Conservation (phyloP, 176 grass and related monocot genomes). For the Saccharum officinarum region DNA sequence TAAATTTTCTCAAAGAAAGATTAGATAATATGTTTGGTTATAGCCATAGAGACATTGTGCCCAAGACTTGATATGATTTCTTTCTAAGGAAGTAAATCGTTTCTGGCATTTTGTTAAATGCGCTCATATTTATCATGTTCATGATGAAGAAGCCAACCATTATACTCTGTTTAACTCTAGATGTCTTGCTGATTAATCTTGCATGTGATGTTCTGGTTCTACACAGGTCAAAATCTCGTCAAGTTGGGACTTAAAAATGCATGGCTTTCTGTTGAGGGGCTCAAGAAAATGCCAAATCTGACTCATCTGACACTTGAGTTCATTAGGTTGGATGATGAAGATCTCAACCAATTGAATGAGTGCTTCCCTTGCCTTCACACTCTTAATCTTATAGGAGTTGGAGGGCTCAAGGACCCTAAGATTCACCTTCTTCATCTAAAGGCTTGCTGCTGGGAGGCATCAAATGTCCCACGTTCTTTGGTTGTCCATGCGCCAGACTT, state of each 20-base stretch:
- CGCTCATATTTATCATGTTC: background rate
- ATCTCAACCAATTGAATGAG: slow-evolving; percentile 66
- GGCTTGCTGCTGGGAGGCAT: slow-evolving; percentile 60
- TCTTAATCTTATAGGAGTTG: slow-evolving; percentile 70
- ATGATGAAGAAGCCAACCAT: background rate
- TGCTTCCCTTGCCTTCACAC: slow-evolving; percentile 77
- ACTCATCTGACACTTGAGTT: slow-evolving; percentile 62
- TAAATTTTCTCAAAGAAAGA: background rate
- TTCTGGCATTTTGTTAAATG: background rate
- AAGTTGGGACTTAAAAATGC: slow-evolving; percentile 67
- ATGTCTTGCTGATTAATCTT: background rate
- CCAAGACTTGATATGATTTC: background rate
- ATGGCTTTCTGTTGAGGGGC: slow-evolving; percentile 70
- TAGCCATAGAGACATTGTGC: background rate
- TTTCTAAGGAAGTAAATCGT: background rate
- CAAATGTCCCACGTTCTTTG: slow-evolving; percentile 51
- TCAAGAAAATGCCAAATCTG: slow-evolving; percentile 64
- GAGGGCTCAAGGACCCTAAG: slow-evolving; percentile 65
- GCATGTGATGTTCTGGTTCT: slow-evolving; percentile 13
- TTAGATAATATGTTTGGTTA: background rate
- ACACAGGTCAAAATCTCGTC: slow-evolving; percentile 56
- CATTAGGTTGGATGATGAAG: slow-evolving; percentile 72
- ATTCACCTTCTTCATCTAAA: slow-evolving; percentile 65
- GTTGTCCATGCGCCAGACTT: slow-evolving; percentile 53
- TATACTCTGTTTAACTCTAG: background rate